A percentile compares a stretch with the other conserved stretches of the same genome.
Evolutionary conservation across 2,329 filamentous ascomycete species (phyloP).

Genomic region (Cadophora gregata): DNA sequence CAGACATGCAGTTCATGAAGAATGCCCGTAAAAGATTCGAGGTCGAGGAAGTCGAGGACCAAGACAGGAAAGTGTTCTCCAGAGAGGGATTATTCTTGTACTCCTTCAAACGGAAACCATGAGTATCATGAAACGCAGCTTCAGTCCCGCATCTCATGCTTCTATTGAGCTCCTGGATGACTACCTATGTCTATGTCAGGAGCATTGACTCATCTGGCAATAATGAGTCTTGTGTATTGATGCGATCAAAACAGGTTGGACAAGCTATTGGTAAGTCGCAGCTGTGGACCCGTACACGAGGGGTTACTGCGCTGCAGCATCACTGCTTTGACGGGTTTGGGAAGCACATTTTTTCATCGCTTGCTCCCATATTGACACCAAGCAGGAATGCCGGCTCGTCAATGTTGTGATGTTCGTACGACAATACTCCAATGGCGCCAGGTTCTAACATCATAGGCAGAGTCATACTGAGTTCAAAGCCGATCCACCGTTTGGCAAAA

Average conservation of each 20-base stretch:
- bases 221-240: not conserved
- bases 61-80: slow-evolving; percentile 62
- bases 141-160: not conserved
- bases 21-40: slow-evolving; percentile 70
- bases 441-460: slow-evolving; percentile 48
- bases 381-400: slow-evolving; percentile 47
- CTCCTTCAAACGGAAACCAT: slow-evolving; percentile 54
- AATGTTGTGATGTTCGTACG: slow-evolving; percentile 47
- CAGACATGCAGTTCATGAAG: slow-evolving; percentile 77
- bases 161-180: not conserved
- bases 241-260: not conserved
- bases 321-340: not conserved
- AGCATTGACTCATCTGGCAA: not conserved
- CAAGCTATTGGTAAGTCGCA: not conserved
- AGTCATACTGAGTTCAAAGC: slow-evolving; percentile 47
- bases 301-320: not conserved
- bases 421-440: slow-evolving; percentile 47
- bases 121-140: slow-evolving; percentile 1
- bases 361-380: slow-evolving; percentile 44
- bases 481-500: slow-evolving; percentile 61
- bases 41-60: slow-evolving; percentile 66
- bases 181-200: not conserved
- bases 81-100: slow-evolving; percentile 67
- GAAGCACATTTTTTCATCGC: not conserved
- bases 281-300: not conserved